phyloP scores from a whole-genome alignment of 2,329 filamentous ascomycete genomes.

The Pestalotiopsis sp. region DNA sequence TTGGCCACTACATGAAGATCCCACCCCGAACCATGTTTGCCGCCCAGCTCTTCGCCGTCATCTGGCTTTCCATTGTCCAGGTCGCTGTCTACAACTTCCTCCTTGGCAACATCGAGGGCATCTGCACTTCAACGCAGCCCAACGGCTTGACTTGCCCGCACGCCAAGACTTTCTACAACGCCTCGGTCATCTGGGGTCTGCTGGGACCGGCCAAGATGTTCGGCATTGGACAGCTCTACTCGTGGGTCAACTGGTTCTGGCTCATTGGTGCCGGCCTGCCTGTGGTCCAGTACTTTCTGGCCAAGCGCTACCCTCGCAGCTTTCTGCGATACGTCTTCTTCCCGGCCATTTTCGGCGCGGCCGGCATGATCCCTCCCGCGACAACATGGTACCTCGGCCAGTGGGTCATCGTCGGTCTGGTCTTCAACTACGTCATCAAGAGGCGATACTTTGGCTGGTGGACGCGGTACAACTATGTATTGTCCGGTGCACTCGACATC shows the following conservation, averaged over 20 bases:
- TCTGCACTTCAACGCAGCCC: slow-evolving; percentile 51
- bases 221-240: slow-evolving; percentile 48
- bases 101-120: slow-evolving; percentile 49
- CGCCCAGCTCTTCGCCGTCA: slow-evolving; percentile 44
- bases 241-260: slow-evolving; percentile 57
- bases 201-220: slow-evolving; percentile 60
- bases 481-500: slow-evolving; percentile 60
- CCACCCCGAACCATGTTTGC: slow-evolving; percentile 52
- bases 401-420: slow-evolving; percentile 56
- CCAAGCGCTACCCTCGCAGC: slow-evolving; percentile 48
- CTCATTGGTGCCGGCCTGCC: slow-evolving; percentile 53
- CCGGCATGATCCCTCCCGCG: slow-evolving; percentile 54
- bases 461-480: slow-evolving; percentile 59
- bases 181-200: slow-evolving; percentile 63
- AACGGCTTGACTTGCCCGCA: slow-evolving; percentile 60
- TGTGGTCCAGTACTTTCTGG: slow-evolving; percentile 49
- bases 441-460: slow-evolving; percentile 57
- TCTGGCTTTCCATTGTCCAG: slow-evolving; percentile 42
- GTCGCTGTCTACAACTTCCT: slow-evolving; percentile 41
- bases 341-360: slow-evolving; percentile 55
- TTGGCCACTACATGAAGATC: slow-evolving; percentile 57
- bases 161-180: slow-evolving; percentile 62
- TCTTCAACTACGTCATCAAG: slow-evolving; percentile 58
- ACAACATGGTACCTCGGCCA: slow-evolving; percentile 57
- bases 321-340: slow-evolving; percentile 52